Percentiles rank a stretch among this genome's conserved stretches.
phyloP scores from a whole-genome alignment of 2,329 filamentous ascomycete genomes.

The Penicillium sp. region DNA sequence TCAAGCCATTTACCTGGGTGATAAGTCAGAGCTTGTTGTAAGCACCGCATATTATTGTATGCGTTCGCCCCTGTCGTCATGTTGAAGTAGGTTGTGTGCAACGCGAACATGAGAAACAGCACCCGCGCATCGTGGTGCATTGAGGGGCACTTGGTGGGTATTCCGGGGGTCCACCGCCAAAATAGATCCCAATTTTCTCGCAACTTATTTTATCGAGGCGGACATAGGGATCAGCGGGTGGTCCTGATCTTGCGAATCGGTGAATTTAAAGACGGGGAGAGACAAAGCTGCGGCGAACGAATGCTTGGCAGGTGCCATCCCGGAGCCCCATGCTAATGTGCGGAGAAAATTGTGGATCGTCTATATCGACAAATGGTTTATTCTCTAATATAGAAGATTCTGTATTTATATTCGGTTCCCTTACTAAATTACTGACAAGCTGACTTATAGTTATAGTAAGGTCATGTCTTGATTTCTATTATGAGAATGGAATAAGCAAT shows the following conservation, averaged over 20 bases:
- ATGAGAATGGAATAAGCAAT: neutral
- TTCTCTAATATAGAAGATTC: too few relatives aligned
- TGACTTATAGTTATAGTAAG: too few relatives aligned
- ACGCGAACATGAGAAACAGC: neutral
- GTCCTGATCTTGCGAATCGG: neutral
- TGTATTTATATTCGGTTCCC: too few relatives aligned
- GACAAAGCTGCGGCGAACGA: neutral
- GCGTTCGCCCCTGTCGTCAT: slow-evolving; percentile 14
- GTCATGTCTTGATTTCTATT: neutral
- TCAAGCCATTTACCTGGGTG: neutral
- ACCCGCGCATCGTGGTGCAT: neutral
- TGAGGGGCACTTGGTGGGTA: neutral
- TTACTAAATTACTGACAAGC: too few relatives aligned
- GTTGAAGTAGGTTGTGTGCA: neutral
- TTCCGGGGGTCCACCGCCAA: neutral
- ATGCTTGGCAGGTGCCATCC: neutral
- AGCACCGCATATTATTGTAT: slow-evolving; percentile 3
- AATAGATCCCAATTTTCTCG: neutral
- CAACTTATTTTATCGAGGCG: neutral
- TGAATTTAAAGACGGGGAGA: neutral
- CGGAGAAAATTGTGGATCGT: neutral
- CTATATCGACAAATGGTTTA: neutral
- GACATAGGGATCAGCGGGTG: neutral
- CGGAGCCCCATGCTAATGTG: neutral
- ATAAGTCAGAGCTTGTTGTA: neutral